Base-by-base conservation (phyloP, 2,329 filamentous ascomycete genomes). In the Mycocentrospora acerina region DNA sequence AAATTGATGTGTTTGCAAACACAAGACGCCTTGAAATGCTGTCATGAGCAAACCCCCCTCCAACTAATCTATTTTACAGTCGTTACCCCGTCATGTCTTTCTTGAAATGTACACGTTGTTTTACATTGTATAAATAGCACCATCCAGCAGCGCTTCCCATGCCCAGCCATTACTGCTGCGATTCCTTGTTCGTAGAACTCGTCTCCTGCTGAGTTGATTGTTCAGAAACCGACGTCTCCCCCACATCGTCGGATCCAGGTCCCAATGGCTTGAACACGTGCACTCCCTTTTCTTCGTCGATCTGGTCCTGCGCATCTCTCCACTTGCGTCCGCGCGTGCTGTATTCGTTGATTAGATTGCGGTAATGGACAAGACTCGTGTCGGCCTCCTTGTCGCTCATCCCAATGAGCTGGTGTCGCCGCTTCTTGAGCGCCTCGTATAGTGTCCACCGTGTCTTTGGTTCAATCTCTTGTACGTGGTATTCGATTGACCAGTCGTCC, bases 401-500 rank as follows among this genome's bases (percentile, higher is more conserved):
- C 42, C 50, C 51, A 24, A 60, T 13, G 0, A 70, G 66, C 19
- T 71, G 71, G 30, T 66, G 69, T 10, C 88, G 78, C 12, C 85
- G 75, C 3, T 55, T 64, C 60, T 81, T 79, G 41, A 81, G 72
- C 12, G 50, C 42, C 4, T 48, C 44, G 41, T 64, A 66, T 19
- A 59, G 29, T 18, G 24, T 43, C 51, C 52, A 49, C 5, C 45
- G 37, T 3, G 36, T 36, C 3, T 35, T 35, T 9, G 44, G 32
- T 2, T 44, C 35, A 7, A 67, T 71, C 48, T 90, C 85, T 30
- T 78, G 76, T 32, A 96, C 69, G 24, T 82, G 76, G 66, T 95
- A 96, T 53, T 93, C 81, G n/a, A 96, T 72, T 0, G 70, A 64
- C 90, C 90, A 96, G 7, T 70, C 57, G 48, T 81, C 76, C 0